Evolutionary conservation across 805 yeast species (phyloP), one percentile per base, ranked within the genome.

Genomic region (Metahyphopichia silvanorum): DNA sequence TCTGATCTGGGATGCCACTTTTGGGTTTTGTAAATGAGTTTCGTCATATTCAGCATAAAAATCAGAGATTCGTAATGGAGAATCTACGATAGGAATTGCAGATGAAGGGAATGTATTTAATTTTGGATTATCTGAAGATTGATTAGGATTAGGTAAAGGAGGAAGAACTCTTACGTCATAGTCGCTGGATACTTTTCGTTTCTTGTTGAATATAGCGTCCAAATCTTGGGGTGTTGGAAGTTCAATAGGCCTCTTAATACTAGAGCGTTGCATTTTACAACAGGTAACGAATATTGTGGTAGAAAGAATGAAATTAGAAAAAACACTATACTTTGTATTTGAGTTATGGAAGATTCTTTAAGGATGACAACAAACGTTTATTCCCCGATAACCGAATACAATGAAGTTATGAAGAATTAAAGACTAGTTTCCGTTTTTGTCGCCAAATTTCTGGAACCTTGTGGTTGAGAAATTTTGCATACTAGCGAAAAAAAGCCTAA

Each of bases 41-140:
- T 44, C 29, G 10, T 34, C 33, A 20, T 60, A 41, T 37, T 66
- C 71, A 10, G 63, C 48, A 41, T 59, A 66, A 42, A 62, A 66
- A 40, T 65, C 67, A 10, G 37, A 16, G 3, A 42, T 40, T n/a
- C 37, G 37, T 19, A 53, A 44, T n/a, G 68, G 63, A 10, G 46
- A 42, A n/a, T 50, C 43, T n/a, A 66, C 38, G 4, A 66, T 50
- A 3, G 72, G 71, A 6, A 64, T 30, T 13, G 57, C 53, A n/a
- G 43, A 41, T 12, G 57, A 46, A 1, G 72, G 72, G n/a, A 62
- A 52, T 9, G 59, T 49, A 35, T 66, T 23, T 23, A 23, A 7
- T 10, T 10, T 15, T 10, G 25, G 4, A 23, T 23, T 23, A 12
- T 23, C 15, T 4, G 25, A 15, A 23, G n/a, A 12, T 5, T 10